These are phyloP conservation scores for Chenopodium album DNA, from an alignment of 148 eudicot species.

Conservation along the genomic window DNA sequence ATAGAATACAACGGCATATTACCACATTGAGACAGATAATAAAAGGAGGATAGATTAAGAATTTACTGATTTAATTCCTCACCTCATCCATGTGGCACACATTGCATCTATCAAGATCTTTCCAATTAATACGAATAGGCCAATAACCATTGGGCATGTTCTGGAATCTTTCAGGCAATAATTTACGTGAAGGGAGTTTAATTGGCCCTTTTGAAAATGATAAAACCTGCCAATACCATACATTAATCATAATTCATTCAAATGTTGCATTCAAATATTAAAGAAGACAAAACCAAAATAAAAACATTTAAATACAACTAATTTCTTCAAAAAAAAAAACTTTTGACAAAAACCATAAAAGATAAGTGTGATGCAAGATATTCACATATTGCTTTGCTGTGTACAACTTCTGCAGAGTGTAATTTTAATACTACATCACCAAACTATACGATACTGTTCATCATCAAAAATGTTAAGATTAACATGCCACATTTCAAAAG, in stretches of 20 bases:
- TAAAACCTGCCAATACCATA: constrained; percentile 49
- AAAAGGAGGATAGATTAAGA: not conserved
- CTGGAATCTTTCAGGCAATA: constrained; percentile 36
- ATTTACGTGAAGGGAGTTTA: constrained; percentile 37
- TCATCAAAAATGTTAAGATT: not conserved
- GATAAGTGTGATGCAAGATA: not conserved
- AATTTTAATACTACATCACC: not conserved
- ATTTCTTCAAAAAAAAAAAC: not conserved
- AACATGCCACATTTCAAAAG: not conserved
- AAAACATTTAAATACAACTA: not conserved
- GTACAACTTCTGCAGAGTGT: not conserved
- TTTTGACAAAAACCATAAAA: not conserved
- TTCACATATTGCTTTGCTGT: not conserved
- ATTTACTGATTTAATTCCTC: not conserved
- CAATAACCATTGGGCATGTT: constrained; percentile 55
- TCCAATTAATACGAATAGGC: constrained; percentile 78
- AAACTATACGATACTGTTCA: not conserved
- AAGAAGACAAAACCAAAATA: constrained; percentile 7
- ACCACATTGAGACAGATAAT: constrained; percentile 17
- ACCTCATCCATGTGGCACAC: constrained; percentile 99
- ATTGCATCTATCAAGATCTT: constrained; percentile 92
- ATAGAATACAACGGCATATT: constrained; percentile 9
- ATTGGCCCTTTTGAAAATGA: constrained; percentile 39
- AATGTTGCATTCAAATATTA: not conserved
- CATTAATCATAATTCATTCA: not conserved